Conservation (phyloP, 1,284 basidiomycete species). For the Ceratorhiza oryzae-sativae region DNA sequence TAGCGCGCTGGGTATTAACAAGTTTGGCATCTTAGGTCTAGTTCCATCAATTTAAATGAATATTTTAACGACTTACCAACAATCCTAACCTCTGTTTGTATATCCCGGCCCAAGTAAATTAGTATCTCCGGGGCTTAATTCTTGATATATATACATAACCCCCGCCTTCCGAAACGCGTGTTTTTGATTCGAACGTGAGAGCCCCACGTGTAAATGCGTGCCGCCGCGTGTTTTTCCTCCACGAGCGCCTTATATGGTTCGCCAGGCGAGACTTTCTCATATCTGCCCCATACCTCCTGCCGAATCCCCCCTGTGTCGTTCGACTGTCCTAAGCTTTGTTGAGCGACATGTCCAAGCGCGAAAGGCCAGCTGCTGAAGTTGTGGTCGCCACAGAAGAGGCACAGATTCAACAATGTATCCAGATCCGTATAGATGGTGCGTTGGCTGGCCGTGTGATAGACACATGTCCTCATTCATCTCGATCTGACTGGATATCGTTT, state of each 20-base stretch:
- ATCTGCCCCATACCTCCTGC: slow-evolving; percentile 23
- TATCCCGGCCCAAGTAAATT: slow-evolving; percentile 8
- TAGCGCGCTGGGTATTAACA: slow-evolving; percentile 1
- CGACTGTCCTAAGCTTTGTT: not conserved
- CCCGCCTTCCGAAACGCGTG: slow-evolving; percentile 38
- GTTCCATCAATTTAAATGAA: not conserved
- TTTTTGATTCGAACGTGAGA: slow-evolving; percentile 36
- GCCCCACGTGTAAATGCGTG: slow-evolving; percentile 38
- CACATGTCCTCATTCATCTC: not conserved
- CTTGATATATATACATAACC: slow-evolving; percentile 10
- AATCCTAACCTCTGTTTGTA: slow-evolving; percentile 32
- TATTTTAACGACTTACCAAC: slow-evolving; percentile 6
- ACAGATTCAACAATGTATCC: slow-evolving; percentile 34
- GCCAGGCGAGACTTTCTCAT: slow-evolving; percentile 27
- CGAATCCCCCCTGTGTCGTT: slow-evolving; percentile 14
- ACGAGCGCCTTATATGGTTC: slow-evolving; percentile 33
- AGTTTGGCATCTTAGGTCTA: slow-evolving; percentile 1
- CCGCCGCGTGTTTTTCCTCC: slow-evolving; percentile 39
- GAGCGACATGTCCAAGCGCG: slow-evolving; percentile 28
- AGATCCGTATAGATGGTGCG: slow-evolving; percentile 38
- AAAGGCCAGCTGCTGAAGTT: slow-evolving; percentile 28
- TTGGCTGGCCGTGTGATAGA: slow-evolving; percentile 1
- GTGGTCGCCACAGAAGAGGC: slow-evolving; percentile 9
- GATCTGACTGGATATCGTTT: slow-evolving; percentile 12
- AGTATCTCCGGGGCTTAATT: slow-evolving; percentile 16